Evolutionary conservation across 768 basidiomycete genomes (phyloP), one percentile per base, ranked within the genome.

Genomic region (Amanita rimosa): DNA sequence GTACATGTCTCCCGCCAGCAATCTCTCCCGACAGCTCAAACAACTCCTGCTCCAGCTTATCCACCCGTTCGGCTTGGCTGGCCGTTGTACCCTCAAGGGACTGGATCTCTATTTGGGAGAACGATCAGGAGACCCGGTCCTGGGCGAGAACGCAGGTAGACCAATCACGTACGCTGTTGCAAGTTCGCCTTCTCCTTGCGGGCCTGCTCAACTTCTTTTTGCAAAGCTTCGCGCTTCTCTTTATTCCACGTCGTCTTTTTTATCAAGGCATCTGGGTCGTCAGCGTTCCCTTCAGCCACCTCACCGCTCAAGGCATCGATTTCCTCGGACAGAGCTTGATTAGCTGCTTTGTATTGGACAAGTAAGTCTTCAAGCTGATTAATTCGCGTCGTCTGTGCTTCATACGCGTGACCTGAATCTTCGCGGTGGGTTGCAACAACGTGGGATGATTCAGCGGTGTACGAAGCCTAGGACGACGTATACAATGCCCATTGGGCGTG

Each of bases 21-120:
- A 89, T 81, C 60, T 85, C 81, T 0, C 87, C 87, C 3, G 74
- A 66, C 1, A 90, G 71, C 46, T 91, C 85, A 58, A 86, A 89
- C 6, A 92, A 73, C 8, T 73, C 70, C 59, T 91, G 89, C 56
- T 88, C 85, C 33, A 90, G 72, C n/a, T 67, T 59, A 21, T 89
- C 87, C 29, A 87, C 77, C 59, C 22, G 29, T 2, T 72, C 73
- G 44, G 69, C 69, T 1, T 72, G 63, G 13, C 75, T 70, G 34
- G 50, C 62, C 52, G 41, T 69, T 65, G 34, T 34, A 33, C 22
- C 31, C 27, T 49, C 48, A 1, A 49, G 40, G 21, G 13, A 41
- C 40, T n/a, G 48, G 9, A 49, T 49, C 21, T 43, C 48, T 49
- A n/a, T 38, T 46, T 34, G 14, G n/a, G 5, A 34, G 21, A 24